Evolutionary conservation across 768 basidiomycete species (phyloP), one percentile per base, ranked within the genome.

Genomic region (Chalciporus sphaerocephalus): DNA sequence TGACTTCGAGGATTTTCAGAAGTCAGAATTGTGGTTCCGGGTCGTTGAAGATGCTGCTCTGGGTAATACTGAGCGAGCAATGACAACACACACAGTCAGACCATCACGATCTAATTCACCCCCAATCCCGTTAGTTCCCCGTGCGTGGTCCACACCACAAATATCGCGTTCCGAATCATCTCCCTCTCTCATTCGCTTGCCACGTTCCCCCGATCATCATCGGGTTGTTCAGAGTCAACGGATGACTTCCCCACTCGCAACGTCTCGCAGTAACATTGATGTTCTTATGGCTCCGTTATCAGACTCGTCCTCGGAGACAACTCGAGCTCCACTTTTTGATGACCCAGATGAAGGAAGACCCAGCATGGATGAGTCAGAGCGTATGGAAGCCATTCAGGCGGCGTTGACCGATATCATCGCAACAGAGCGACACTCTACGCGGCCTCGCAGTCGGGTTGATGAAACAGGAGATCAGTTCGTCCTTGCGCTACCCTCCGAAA

Each of bases 361-460:
- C 48, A 78, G 74, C 48, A 69, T 69, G 51, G 81, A 79, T 38
- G 86, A 95, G 63, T 79, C 86, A 41, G 76, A 86, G 54, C 76
- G 92, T 30, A 96, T 98, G 81, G 92, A 93, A 56, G 94, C 95
- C 3, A 96, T 98, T 16, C 92, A 93, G 57, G 93, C 93, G 7
- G 96, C 96, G 4, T 71, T 99, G 51, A 93, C 90, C 9, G 91
- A 95, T 60, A 97, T 99, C 62, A 93, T 99, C 58, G 91, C 92
- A 3, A 73, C 86, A 32, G 90, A 95, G 51, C 75, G 83, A 30
- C 75, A 79, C 43, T 66, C 65, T 43, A 48, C 51, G n/a, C 60
- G 65, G 17, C 46, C 46, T 27, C 51, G 30, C 24, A 45, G 45
- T 25, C 52, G 3, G 23, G 38, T 18, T 22, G 47, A 51, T 25